phyloP scores from a whole-genome alignment of 257 asterid species.

The Linderniella brevidens region DNA sequence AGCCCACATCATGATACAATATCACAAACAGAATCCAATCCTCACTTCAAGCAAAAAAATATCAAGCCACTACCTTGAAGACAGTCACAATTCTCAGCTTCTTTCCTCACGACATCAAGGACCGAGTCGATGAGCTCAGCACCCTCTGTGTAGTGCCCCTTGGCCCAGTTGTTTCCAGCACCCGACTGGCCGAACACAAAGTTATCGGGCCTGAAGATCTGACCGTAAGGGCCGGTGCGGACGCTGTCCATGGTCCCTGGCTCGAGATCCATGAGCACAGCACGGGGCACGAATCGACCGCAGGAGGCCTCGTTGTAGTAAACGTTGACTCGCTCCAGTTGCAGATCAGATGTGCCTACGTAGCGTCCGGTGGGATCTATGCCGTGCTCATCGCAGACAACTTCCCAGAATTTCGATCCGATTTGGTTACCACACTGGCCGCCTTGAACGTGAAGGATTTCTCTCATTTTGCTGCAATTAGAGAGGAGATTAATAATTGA shows the following conservation, averaged over 20 bases:
- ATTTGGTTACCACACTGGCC: slow-evolving; percentile 87
- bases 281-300: slow-evolving; percentile 77
- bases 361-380: slow-evolving; percentile 78
- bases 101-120: slow-evolving; percentile 71
- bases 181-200: no score
- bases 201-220: slow-evolving; percentile 9
- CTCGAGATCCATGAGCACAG: slow-evolving; percentile 90
- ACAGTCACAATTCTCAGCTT: slow-evolving; percentile 69
- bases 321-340: slow-evolving; percentile 75
- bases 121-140: slow-evolving; percentile 73
- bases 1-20: no score
- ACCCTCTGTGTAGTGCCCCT: slow-evolving; percentile 71
- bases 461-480: slow-evolving; percentile 50
- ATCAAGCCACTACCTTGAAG: slow-evolving; percentile 36
- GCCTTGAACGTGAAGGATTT: slow-evolving; percentile 77
- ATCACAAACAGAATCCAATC: no score
- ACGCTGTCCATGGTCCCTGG: slow-evolving; percentile 92
- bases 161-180: no score
- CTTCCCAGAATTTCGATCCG: slow-evolving; percentile 76
- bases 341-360: slow-evolving; percentile 66
- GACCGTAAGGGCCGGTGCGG: slow-evolving; percentile 67
- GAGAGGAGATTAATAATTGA: neutral
- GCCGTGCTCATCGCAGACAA: slow-evolving; percentile 76
- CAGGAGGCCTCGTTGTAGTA: slow-evolving; percentile 79
- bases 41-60: no score